phyloP scores from a whole-genome alignment of 768 basidiomycete species.

The Sporobolomyces roseus region DNA sequence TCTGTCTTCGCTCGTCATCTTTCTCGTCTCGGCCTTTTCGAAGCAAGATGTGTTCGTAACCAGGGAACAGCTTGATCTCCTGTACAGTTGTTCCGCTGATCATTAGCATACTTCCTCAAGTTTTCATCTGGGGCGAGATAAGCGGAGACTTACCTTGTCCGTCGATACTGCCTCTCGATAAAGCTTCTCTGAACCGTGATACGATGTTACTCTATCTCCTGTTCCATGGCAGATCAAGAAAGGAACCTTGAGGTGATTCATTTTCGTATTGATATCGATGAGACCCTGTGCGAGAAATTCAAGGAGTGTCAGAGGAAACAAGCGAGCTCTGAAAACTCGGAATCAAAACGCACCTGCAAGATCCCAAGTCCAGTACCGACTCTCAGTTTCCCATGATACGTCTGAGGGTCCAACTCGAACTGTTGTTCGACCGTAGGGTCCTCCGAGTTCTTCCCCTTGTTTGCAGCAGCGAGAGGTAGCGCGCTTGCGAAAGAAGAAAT shows the following conservation, averaged over 20 bases:
- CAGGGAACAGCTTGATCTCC: conserved; percentile 4
- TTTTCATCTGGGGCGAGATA: neutral
- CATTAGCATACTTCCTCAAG: no score
- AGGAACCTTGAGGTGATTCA: conserved; percentile 34
- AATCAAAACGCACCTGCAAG: no score
- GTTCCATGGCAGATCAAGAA: conserved; percentile 42
- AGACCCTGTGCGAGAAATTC: no score
- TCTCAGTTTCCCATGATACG: conserved; percentile 40
- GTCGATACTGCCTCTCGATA: conserved; percentile 6
- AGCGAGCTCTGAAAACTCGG: no score
- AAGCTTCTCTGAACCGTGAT: conserved; percentile 31
- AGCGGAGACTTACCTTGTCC: conserved; percentile 37
- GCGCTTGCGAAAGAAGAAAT: conserved; percentile 36
- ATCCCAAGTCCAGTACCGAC: conserved; percentile 39
- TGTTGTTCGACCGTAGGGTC: conserved; percentile 31
- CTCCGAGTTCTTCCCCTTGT: conserved; percentile 43
- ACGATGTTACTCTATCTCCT: conserved; percentile 41
- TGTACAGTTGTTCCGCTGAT: no score
- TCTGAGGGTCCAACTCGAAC: conserved; percentile 38
- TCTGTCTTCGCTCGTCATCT: conserved; percentile 38
- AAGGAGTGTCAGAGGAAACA: no score
- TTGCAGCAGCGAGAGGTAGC: conserved; percentile 37
- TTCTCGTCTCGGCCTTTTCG: conserved; percentile 35
- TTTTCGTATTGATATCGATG: conserved; percentile 21
- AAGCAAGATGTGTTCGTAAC: conserved; percentile 40